These are phyloP conservation scores for Macrotyloma uniflorum DNA, from an alignment of 306 rosid genomes.

Conservation along the genomic window DNA sequence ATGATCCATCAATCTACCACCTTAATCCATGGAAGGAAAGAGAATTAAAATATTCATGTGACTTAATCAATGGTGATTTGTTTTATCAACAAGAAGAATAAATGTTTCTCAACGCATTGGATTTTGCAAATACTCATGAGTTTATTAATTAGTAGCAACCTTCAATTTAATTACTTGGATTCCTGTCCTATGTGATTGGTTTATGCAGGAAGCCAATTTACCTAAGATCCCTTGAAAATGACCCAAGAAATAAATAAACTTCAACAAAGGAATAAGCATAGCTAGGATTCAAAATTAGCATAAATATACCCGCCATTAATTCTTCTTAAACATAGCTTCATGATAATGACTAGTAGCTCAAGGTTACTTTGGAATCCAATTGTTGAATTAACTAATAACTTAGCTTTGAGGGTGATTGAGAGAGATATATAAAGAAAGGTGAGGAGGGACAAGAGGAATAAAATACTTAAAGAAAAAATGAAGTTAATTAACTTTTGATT, in stretches of 20 bases:
- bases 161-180: neutral
- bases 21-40: constrained; percentile 33
- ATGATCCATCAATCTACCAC: neutral
- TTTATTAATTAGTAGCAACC: constrained; percentile 10
- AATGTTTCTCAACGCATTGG: constrained; percentile 33
- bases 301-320: neutral
- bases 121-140: neutral
- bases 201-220: constrained; percentile 26
- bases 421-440: neutral
- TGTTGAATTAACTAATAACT: neutral
- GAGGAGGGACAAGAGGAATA: constrained; percentile 1
- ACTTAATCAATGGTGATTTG: neutral
- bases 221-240: constrained; percentile 39
- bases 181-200: constrained; percentile 27
- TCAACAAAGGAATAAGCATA: neutral
- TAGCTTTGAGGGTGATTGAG: constrained; percentile 29
- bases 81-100: constrained; percentile 35
- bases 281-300: neutral
- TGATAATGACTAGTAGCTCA: constrained; percentile 34
- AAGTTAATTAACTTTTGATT: neutral
- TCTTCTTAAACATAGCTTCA: neutral
- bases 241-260: constrained; percentile 22
- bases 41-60: neutral
- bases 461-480: neutral
- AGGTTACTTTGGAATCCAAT: constrained; percentile 24